Evolutionary conservation across 2,329 filamentous ascomycete species (phyloP), one percentile per base, ranked within the genome.

Genomic region (Epichloe bromicola): DNA sequence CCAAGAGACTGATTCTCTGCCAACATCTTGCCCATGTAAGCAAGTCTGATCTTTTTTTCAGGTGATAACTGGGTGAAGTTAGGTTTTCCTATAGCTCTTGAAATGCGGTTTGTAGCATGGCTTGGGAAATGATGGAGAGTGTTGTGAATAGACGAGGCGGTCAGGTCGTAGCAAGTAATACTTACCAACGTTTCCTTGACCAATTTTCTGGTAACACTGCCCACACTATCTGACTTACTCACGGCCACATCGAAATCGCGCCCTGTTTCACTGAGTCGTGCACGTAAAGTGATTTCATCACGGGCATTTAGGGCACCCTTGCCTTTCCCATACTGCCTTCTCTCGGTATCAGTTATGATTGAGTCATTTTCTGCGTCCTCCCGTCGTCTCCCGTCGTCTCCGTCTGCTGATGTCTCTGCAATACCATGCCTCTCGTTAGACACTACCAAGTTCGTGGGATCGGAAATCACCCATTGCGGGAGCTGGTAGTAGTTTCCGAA

Each of bases 11-110:
- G 64, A 50, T 75, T 74, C 56, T 91, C 86, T 56, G 82, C 81
- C 44, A 95, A 75, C 48, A 90, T 79, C 63, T 82, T 88, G 57
- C 90, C 90, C 66, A 93, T 76, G 64, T 95, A 94, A 19, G 81
- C 83, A 53, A 95, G 77, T 50, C 80, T 80, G 48, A 95, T 72
- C 46, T 74, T 77, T 54, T 79, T 80, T 43, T 70, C 71, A 7
- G 71, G 63, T 2, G 75, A 65, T 34, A 90, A 70, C 84, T 85
- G 33, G 19, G 23, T 6, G 34, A 38, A 3, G 42, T 45, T n/a
- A 45, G 42, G 11, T 34, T 10, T 19, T 10, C 38, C n/a, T 10
- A 5, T 14, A n/a, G 14, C 20, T 15, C 20, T 23, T 26, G 6
- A 23, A 30, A 14, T 7, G 3, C 20, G 12, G 11, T 30, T 10